Base-by-base conservation (phyloP, 768 basidiomycete species). In the Hericium coralloides region DNA sequence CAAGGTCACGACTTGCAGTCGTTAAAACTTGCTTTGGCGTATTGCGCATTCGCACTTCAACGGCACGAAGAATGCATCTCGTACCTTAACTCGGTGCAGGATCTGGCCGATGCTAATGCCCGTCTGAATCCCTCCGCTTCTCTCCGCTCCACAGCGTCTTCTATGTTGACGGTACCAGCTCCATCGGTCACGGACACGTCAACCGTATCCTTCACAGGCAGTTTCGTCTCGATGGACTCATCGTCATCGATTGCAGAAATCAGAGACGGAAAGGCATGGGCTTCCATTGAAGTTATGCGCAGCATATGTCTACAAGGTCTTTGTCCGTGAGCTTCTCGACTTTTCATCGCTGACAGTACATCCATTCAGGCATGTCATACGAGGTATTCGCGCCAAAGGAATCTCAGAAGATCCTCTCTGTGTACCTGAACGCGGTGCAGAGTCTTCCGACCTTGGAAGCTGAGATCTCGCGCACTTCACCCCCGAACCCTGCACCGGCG, bases 221-320 rank as follows among this genome's bases (percentile, higher is more conserved):
- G 79, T 54, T 74, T 79, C 55, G 63, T 73, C 2, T 77, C 82
- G 0, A 62, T 72, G 15, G 68, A 71, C n/a, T 61, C 73, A 5
- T 68, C 77, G 18, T 61, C 72, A 0, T 73, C 73, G 5, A 63
- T 74, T 23, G 71, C 80, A 4, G 84, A 87, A 58, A 77, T 89
- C 51, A 75, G 74, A 52, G 85, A 90, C 64, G 87, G 86, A 15
- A 77, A 80, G 64, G 80, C 77, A 23, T 92, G 88, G 89, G 79
- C 83, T 0, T 74, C 86, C 62, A 75, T 79, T 14, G 91, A 94
- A 66, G 78, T 83, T 2, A 71, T 94, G 57, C 80, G 92, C 38
- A 88, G 87, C 52, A 71, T 85, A 49, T 92, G 90, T 68, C 70
- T 94, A 23, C 80, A 87, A 76, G 92, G 92, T 90, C 38, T 8